Percentiles rank a stretch among this genome's conserved stretches.
These are phyloP conservation scores for Azolla pinnata DNA, from an alignment of 75 land plant genomes.

Conservation along the genomic window DNA sequence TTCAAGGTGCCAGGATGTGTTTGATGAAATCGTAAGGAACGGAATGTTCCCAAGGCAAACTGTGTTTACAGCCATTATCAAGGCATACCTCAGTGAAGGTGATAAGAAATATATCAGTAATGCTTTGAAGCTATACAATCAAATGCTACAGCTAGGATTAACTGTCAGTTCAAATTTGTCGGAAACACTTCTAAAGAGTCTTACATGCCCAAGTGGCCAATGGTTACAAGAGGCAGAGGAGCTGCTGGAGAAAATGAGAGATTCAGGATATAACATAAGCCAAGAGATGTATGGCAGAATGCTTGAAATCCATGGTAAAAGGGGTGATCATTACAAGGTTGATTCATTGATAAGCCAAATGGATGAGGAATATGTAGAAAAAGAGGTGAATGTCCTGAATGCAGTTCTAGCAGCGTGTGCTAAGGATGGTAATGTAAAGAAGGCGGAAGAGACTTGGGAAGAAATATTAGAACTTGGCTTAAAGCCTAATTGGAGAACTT, in stretches of 20 bases:
- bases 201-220: slow-evolving; percentile 46
- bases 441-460: slow-evolving; percentile 56
- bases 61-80: slow-evolving; percentile 52
- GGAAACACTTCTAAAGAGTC: slow-evolving; percentile 51
- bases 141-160: slow-evolving; percentile 78
- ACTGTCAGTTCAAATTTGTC: slow-evolving; percentile 54
- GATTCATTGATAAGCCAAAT: slow-evolving; percentile 36
- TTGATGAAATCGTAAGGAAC: slow-evolving; percentile 66
- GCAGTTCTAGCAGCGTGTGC: slow-evolving; percentile 58
- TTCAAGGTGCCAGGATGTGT: slow-evolving; percentile 67
- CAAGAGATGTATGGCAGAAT: slow-evolving; percentile 51
- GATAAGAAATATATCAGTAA: slow-evolving; percentile 48
- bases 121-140: slow-evolving; percentile 61
- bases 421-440: slow-evolving; percentile 55
- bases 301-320: slow-evolving; percentile 61
- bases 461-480: slow-evolving; percentile 27
- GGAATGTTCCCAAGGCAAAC: slow-evolving; percentile 59
- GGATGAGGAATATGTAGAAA: slow-evolving; percentile 31
- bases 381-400: slow-evolving; percentile 40
- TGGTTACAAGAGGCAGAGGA: slow-evolving; percentile 67
- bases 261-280: slow-evolving; percentile 34
- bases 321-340: slow-evolving; percentile 54
- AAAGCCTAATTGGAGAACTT: slow-evolving; percentile 44
- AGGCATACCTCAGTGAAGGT: slow-evolving; percentile 60
- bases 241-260: slow-evolving; percentile 50